These are phyloP conservation scores for Pueraria montana DNA, from an alignment of 306 rosid species.

Conservation along the genomic window DNA sequence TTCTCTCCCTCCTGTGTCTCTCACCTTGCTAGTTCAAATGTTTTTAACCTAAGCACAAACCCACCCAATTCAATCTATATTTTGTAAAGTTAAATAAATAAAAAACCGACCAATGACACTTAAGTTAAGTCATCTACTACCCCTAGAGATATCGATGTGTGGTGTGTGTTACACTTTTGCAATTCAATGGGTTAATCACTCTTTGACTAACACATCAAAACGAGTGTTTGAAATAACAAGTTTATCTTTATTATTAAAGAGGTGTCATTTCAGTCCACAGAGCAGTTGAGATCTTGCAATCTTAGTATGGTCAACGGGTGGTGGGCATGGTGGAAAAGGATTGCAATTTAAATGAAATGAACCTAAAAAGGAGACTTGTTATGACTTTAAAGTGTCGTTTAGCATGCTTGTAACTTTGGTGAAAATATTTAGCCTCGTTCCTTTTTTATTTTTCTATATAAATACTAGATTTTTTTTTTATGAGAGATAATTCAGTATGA, in stretches of 20 bases:
- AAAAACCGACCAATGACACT: too few relatives aligned
- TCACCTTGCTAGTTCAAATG: too few relatives aligned
- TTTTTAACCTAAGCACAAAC: too few relatives aligned
- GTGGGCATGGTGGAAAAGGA: not conserved
- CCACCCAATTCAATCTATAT: too few relatives aligned
- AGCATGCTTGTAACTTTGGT: not conserved
- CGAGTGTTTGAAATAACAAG: not conserved
- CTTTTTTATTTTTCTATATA: too few relatives aligned
- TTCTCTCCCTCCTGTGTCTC: not conserved
- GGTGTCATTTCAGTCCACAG: not conserved
- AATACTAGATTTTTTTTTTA: too few relatives aligned
- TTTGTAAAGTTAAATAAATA: not conserved
- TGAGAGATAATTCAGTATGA: too few relatives aligned
- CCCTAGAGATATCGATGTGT: not conserved
- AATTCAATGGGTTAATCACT: slow-evolving; percentile 3
- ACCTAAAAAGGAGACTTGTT: slow-evolving; percentile 9
- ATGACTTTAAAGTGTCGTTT: not conserved
- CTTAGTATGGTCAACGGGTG: slow-evolving; percentile 8
- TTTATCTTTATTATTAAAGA: not conserved
- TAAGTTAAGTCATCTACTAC: too few relatives aligned
- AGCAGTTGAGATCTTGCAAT: slow-evolving; percentile 35
- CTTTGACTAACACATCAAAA: slow-evolving; percentile 26
- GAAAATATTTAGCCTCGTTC: not conserved
- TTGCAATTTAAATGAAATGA: not conserved
- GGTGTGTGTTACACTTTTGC: not conserved